These are phyloP conservation scores for Colletotrichum shisoi DNA, from an alignment of 2,329 filamentous ascomycete genomes.

Conservation along the genomic window DNA sequence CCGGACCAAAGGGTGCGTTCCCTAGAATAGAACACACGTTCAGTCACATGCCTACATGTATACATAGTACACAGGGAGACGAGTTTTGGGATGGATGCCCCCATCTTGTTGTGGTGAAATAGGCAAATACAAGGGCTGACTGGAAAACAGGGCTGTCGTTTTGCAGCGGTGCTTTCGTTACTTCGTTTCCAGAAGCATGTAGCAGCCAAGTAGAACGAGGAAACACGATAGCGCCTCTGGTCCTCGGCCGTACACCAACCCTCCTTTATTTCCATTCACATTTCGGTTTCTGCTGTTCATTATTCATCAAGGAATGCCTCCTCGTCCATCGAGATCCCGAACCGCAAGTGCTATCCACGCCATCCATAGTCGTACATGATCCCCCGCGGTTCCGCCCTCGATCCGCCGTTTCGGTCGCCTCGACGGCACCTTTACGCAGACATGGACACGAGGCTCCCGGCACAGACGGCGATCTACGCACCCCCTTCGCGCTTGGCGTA, in stretches of 20 bases:
- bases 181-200: slow-evolving; percentile 21
- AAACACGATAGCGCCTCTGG: not conserved
- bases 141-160: not conserved
- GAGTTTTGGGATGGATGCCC: not conserved
- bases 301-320: slow-evolving; percentile 14
- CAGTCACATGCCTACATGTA: too few species aligned
- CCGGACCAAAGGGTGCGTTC: too few species aligned
- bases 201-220: not conserved
- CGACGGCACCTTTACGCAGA: too few species aligned
- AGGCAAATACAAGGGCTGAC: slow-evolving; percentile 33
- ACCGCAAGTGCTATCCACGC: not conserved
- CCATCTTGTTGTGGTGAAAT: too few species aligned
- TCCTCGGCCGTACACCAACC: not conserved
- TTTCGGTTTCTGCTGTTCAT: slow-evolving; percentile 10
- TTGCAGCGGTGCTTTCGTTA: not conserved
- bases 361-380: slow-evolving; percentile 16
- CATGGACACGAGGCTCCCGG: not conserved
- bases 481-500: slow-evolving; percentile 70
- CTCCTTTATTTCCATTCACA: not conserved
- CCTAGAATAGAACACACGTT: too few species aligned
- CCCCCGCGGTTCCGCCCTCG: not conserved
- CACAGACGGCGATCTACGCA: slow-evolving; percentile 50
- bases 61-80: not conserved
- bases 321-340: not conserved
- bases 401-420: not conserved